phyloP scores from a whole-genome alignment of 2,329 filamentous ascomycete genomes.

The Colletotrichum siamense region DNA sequence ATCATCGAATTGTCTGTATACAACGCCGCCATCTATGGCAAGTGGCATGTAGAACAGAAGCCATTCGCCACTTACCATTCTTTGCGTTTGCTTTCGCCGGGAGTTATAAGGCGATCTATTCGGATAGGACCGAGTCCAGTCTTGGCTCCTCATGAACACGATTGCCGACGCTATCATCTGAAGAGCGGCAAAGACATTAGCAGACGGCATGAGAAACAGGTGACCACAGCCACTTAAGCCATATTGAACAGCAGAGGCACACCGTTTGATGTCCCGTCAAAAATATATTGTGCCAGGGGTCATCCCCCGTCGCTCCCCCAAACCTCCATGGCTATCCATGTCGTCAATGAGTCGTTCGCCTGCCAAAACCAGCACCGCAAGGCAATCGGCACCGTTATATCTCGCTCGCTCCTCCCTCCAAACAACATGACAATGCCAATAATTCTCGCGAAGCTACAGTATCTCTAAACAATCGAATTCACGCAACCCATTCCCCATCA shows the following conservation, averaged over 20 bases:
- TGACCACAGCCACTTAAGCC: not conserved
- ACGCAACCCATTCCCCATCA: not conserved
- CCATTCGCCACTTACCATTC: rapidly evolving
- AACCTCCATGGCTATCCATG: not conserved
- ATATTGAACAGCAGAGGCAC: not conserved
- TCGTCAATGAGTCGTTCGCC: not conserved
- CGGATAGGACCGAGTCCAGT: not conserved
- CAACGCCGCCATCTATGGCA: rapidly evolving
- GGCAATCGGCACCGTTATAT: not conserved
- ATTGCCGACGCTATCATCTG: not conserved
- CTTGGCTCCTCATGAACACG: not conserved
- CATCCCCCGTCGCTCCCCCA: not conserved
- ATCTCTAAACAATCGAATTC: not conserved
- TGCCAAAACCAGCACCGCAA: not conserved
- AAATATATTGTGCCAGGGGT: not conserved
- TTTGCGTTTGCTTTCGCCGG: not conserved
- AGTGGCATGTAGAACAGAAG: not conserved
- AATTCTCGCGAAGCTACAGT: too few relatives aligned
- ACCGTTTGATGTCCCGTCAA: not conserved
- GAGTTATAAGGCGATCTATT: not conserved
- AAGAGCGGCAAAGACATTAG: not conserved
- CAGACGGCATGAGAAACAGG: not conserved
- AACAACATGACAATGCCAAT: rapidly evolving
- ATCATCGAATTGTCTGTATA: not conserved
- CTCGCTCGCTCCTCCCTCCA: not conserved